Evolutionary conservation across 1,284 basidiomycete species (phyloP).

Genomic region (Moesziomyces antarcticus): DNA sequence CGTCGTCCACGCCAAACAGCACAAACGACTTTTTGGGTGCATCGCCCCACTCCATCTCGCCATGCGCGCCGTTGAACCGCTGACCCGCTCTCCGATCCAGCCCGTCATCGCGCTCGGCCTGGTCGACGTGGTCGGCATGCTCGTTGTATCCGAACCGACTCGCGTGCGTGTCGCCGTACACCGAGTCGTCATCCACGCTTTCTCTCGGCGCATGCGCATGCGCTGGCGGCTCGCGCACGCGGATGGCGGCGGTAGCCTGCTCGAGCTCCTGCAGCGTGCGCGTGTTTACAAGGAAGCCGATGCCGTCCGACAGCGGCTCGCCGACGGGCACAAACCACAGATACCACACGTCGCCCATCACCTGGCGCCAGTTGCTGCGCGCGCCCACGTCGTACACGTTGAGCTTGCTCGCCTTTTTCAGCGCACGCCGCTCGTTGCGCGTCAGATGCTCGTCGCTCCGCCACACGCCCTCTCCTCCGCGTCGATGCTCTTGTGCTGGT

Average conservation of each 20-base stretch:
- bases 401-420: slow-evolving; percentile 54
- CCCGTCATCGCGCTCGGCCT: slow-evolving; percentile 4
- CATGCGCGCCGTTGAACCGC: slow-evolving; percentile 44
- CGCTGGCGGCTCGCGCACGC: slow-evolving; percentile 4
- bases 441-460: slow-evolving; percentile 52
- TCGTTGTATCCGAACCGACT: slow-evolving; percentile 17
- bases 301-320: slow-evolving; percentile 47
- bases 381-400: slow-evolving; percentile 63
- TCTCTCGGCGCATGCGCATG: neutral
- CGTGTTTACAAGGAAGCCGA: slow-evolving; percentile 38
- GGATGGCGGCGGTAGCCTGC: slow-evolving; percentile 40
- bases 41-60: slow-evolving; percentile 54
- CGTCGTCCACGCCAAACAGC: slow-evolving; percentile 48
- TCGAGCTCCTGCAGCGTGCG: slow-evolving; percentile 44
- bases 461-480: slow-evolving; percentile 19
- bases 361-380: slow-evolving; percentile 46
- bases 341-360: slow-evolving; percentile 53
- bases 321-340: slow-evolving; percentile 59
- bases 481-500: neutral
- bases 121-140: neutral
- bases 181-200: slow-evolving; percentile 32
- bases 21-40: slow-evolving; percentile 49
- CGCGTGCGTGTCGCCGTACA: slow-evolving; percentile 15
- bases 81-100: slow-evolving; percentile 27
- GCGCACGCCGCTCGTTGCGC: slow-evolving; percentile 44